Base-by-base conservation (phyloP, 148 eudicot genomes). In the Camellia granthamiana region DNA sequence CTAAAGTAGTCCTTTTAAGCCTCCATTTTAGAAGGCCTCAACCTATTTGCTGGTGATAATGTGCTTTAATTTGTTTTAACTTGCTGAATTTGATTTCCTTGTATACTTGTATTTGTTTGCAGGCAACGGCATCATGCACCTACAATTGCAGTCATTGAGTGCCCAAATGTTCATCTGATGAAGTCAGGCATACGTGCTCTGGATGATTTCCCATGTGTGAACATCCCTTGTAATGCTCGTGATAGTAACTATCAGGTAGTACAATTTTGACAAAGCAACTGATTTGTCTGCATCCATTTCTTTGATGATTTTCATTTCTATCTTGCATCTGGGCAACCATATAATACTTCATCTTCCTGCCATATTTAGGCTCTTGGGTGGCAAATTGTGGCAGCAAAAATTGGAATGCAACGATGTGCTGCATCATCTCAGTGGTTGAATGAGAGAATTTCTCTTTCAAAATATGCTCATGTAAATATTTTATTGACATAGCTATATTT, bases 171-270 rank as follows among this genome's bases (percentile, higher is more conserved):
- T 73, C 83, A 87, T 77, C 75, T 84, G 63, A 82, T 96, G 86
- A 96, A 93, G 88, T 90, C 87, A n/a, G 85, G 89, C 44, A 86
- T 96, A 81, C 90, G 80, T 83, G 91, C 86, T 42, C 84, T 96
- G 75, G 88, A 91, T 79, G 97, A 96, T 76, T 92, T 96, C 51
- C 99, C 99, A 19, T 96, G 97, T 66, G 90, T 93, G 73, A 88
- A 82, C 84, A 92, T 93, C 85, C 98, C 95, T 70, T 87, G 92
- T 69, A 93, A 93, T 90, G 93, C 90, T 74, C 97, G 93, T 76
- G 98, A 96, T 81, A 89, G 92, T 87, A 90, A 93, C 69, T 96
- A 96, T 86, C 98, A 91, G 97, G 99, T 95, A 85, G 46, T 58
- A 21, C 44, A 79, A 69, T 61, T 64, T 41, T 81, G 9, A 16